These are phyloP conservation scores for Candida frijolesensis DNA, from an alignment of 1,139 yeast genomes.

Conservation along the genomic window DNA sequence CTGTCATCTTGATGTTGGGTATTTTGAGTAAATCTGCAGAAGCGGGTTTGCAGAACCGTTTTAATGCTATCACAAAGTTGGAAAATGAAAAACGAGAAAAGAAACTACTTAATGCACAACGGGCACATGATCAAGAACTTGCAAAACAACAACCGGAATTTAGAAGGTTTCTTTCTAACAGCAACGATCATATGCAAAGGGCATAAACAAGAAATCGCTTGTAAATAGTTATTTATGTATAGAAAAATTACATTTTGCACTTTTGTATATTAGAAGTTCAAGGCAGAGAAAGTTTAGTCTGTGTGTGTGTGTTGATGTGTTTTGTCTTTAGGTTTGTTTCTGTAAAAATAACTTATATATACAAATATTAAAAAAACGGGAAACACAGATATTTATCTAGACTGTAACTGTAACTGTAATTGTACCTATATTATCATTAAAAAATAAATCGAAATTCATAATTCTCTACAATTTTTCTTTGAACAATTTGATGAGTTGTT, in stretches of 20 bases:
- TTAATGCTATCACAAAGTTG: slow-evolving; percentile 32
- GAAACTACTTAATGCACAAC: background rate
- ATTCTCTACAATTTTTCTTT: slow-evolving; percentile 51
- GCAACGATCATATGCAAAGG: background rate
- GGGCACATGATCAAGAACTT: background rate
- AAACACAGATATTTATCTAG: slow-evolving; percentile 1
- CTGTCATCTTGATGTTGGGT: slow-evolving; percentile 78
- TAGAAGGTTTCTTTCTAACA: no score
- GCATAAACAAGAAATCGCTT: background rate
- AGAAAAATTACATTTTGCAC: background rate
- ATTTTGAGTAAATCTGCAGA: slow-evolving; percentile 85
- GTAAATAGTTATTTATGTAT: slow-evolving; percentile 6
- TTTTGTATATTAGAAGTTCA: background rate
- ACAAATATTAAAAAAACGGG: background rate
- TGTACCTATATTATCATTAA: background rate
- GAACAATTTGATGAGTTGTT: slow-evolving; percentile 62
- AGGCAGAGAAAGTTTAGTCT: no score
- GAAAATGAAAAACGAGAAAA: background rate
- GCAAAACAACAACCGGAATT: background rate
- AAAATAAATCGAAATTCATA: background rate
- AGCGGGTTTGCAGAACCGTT: slow-evolving; percentile 66
- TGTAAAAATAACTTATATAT: background rate
- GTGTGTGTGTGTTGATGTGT: no score
- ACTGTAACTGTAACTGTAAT: slow-evolving; percentile 1
- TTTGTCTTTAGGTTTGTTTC: no score